Evolutionary conservation across 345 rosid genomes (phyloP).

Genomic region (Sonneratia alba): DNA sequence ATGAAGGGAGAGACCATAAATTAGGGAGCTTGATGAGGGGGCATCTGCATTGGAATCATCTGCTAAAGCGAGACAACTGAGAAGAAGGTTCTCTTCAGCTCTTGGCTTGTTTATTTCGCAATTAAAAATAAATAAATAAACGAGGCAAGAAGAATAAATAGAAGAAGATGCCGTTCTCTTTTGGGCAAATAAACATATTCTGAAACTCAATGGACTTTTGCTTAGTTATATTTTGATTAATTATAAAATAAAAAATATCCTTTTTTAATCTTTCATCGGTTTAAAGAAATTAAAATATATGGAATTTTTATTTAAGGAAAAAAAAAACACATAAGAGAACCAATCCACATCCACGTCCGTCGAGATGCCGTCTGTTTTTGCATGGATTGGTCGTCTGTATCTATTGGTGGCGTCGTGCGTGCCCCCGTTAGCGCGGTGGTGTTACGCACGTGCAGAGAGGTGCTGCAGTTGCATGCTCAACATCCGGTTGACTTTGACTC

Average conservation of each 20-base stretch:
- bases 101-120: neutral
- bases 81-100: conserved; percentile 1
- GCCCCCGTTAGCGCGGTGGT: neutral
- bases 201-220: too few species aligned
- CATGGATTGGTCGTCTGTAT: neutral
- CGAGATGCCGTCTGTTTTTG: neutral
- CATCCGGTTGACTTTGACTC: neutral
- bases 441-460: conserved; percentile 1
- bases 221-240: too few species aligned
- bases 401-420: neutral
- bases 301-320: too few species aligned
- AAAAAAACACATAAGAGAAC: too few species aligned
- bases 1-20: neutral
- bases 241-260: too few species aligned
- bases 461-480: neutral
- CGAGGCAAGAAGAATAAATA: too few species aligned
- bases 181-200: too few species aligned
- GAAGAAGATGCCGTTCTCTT: neutral
- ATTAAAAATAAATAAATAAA: neutral
- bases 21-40: neutral
- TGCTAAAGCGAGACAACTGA: neutral
- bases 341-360: too few species aligned
- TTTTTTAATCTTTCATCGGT: too few species aligned
- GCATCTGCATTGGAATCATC: conserved; percentile 3
- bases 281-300: too few species aligned